Evolutionary conservation across 2,329 filamentous ascomycete genomes (phyloP), one percentile per base, ranked within the genome.

Genomic region (Acrocalymma vagum): DNA sequence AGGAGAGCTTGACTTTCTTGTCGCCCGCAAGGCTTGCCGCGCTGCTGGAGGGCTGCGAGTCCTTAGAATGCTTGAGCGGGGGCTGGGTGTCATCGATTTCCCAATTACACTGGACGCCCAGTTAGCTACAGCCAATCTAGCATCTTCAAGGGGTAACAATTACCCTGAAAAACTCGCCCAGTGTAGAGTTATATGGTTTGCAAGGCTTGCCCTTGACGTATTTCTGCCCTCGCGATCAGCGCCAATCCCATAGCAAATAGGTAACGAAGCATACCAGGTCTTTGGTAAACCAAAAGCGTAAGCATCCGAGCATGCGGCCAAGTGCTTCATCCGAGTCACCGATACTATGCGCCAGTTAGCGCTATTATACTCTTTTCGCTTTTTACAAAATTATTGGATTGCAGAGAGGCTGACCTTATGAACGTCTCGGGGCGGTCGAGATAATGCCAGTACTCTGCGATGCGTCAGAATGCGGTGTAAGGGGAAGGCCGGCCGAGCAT

Each of bases 211-310:
- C 93, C 76, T 97, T 97, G 69, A 95, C 90, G 64, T 97, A 99
- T 82, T 99, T 99, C 81, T 85, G 45, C 28, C 35, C 29, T 11
- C n/a, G 24, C 17, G 29, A 61, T 62, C 54, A 57, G 53, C 42
- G 37, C 32, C 29, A 25, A 18, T 7, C 3, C 23, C 9, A 11
- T 23, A 22, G 20, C 25, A 9, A 22, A 14, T 17, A 16, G 15
- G 17, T 16, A 8, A n/a, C 15, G 40, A 28, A 53, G 67, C 67
- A 54, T 74, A 84, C 81, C 71, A 99, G 71, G 71, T 99, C 94
- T 72, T 99, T 99, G 50, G 94, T 97, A 63, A 97, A 95, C 94
- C 94, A 99, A 73, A 97, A 99, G 45, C 92, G 86, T 59, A 97
- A 74, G 20, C 95, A 90, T 63, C 93, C 92, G 35, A 99, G 82